phyloP scores from a whole-genome alignment of 1,284 basidiomycete genomes.

The Phenoliferia sp. region DNA sequence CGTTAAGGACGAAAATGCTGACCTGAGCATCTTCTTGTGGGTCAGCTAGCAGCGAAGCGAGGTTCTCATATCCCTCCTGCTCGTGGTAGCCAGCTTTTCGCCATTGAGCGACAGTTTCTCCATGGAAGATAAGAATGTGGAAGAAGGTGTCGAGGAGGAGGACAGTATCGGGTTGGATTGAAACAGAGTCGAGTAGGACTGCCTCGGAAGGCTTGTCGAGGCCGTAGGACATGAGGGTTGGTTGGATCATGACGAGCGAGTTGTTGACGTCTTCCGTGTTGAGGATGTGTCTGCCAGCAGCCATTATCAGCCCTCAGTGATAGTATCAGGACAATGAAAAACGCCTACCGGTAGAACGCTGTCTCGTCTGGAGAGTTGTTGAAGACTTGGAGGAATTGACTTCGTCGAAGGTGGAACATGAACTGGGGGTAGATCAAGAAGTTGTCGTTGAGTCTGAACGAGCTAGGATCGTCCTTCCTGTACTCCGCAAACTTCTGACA shows the following conservation, averaged over 20 bases:
- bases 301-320: neutral
- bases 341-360: constrained; percentile 87
- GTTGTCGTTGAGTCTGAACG: constrained; percentile 88
- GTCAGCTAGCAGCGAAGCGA: constrained; percentile 85
- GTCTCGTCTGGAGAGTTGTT: constrained; percentile 99
- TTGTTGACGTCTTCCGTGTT: constrained; percentile 99
- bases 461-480: constrained; percentile 92
- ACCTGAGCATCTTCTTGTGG: constrained; percentile 61
- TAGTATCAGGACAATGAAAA: neutral
- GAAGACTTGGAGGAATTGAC: constrained; percentile 99
- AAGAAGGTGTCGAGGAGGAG: constrained; percentile 99
- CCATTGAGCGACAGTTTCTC: constrained; percentile 95
- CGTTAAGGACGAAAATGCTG: constrained; percentile 26
- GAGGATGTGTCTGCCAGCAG: constrained; percentile 68
- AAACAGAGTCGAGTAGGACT: constrained; percentile 93
- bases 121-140: constrained; percentile 99
- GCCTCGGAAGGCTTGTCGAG: constrained; percentile 87
- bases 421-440: constrained; percentile 99
- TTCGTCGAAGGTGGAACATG: constrained; percentile 98
- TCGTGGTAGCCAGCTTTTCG: constrained; percentile 99
- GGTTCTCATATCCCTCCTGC: constrained; percentile 97
- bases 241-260: constrained; percentile 99
- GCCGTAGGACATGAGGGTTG: constrained; percentile 97
- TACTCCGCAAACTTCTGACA: constrained; percentile 99
- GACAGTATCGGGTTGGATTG: constrained; percentile 94